phyloP scores from a whole-genome alignment of 768 basidiomycete genomes.

The Dictyophora rubrovolvata region DNA sequence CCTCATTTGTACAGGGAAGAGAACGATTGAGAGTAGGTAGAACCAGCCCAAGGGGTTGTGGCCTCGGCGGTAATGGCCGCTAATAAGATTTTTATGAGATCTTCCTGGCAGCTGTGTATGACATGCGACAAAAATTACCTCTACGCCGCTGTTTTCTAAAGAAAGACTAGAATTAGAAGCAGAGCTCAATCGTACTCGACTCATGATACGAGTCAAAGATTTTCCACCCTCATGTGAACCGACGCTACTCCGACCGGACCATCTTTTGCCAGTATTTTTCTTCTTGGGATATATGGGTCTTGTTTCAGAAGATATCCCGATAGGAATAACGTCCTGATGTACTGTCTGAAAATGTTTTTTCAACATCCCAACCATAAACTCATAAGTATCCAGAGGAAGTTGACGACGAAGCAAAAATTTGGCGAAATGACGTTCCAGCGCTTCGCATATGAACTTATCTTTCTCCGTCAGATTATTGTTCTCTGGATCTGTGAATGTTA shows the following conservation, averaged over 20 bases:
- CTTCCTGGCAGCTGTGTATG: not conserved
- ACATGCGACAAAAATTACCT: not conserved
- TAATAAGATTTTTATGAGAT: not conserved
- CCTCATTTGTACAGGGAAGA: not conserved
- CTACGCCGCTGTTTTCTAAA: not conserved
- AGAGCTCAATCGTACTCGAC: not conserved
- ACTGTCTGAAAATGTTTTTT: not conserved
- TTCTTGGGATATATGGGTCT: no score
- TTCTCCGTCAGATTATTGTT: not conserved
- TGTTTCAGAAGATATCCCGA: not conserved
- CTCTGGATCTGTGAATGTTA: conserved; percentile 25
- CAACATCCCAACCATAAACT: conserved; percentile 1
- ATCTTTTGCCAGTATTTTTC: no score
- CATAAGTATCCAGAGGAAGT: not conserved
- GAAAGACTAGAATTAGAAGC: not conserved
- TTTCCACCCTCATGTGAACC: no score
- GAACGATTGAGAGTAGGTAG: not conserved
- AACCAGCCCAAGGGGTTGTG: conserved; percentile 1
- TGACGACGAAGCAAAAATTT: not conserved
- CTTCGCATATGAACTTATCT: not conserved
- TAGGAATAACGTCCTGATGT: not conserved
- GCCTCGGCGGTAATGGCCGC: no score
- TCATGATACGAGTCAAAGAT: not conserved
- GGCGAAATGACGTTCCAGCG: not conserved
- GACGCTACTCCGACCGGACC: no score